Evolutionary conservation across 495 filamentous ascomycete genomes (phyloP).

Genomic region (Aspergillus asperescens): DNA sequence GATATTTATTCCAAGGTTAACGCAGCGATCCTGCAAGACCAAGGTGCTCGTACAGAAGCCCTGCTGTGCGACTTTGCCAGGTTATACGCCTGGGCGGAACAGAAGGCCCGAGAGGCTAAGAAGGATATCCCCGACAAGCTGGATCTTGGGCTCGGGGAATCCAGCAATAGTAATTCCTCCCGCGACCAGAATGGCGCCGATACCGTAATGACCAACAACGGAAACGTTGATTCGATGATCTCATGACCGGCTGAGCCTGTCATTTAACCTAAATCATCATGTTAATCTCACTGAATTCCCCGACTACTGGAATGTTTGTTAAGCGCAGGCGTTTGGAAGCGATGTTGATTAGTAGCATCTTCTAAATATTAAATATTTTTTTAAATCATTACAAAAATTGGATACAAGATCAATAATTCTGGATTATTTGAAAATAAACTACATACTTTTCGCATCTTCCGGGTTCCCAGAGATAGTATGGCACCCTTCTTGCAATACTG

Average conservation of each 20-base stretch:
- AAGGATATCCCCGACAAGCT: conserved; percentile 68
- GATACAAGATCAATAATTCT: no score
- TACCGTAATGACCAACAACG: conserved; percentile 42
- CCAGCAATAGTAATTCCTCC: conserved; percentile 24
- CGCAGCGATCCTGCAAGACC: conserved; percentile 70
- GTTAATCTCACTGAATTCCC: neutral
- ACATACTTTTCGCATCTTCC: no score
- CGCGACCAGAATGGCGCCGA: conserved; percentile 37
- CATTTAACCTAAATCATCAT: neutral
- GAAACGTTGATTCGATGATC: conserved; percentile 57
- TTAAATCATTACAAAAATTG: no score
- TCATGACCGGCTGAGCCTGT: conserved; percentile 27
- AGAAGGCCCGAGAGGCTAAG: conserved; percentile 64
- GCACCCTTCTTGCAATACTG: no score
- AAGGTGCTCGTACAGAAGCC: conserved; percentile 68
- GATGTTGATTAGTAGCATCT: no score
- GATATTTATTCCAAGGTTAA: conserved; percentile 78
- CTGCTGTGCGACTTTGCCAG: conserved; percentile 73
- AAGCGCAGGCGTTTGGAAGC: neutral
- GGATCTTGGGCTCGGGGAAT: conserved; percentile 60
- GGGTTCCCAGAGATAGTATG: no score
- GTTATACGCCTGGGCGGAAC: conserved; percentile 81
- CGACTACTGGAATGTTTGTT: neutral
- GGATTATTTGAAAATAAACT: no score
- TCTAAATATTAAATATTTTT: neutral